These are phyloP conservation scores for Parsonsia alboflavescens DNA, from an alignment of 257 asterid species.

Conservation along the genomic window DNA sequence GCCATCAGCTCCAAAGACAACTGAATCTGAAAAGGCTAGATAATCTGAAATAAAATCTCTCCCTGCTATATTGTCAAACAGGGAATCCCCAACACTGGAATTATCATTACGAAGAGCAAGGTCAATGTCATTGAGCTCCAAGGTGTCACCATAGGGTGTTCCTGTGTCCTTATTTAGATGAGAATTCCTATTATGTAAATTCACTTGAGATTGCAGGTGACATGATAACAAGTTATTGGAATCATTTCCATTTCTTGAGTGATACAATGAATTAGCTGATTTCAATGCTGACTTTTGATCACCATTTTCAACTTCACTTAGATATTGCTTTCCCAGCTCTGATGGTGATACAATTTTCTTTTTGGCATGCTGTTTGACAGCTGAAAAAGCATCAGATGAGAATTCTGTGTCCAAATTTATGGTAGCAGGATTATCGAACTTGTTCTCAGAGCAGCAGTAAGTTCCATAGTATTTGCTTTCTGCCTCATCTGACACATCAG, in stretches of 20 bases:
- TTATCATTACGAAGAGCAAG: slow-evolving; percentile 21
- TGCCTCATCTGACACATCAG: slow-evolving; percentile 81
- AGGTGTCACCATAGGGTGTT: slow-evolving; percentile 7
- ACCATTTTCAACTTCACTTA: slow-evolving; percentile 8
- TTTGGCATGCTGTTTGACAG: slow-evolving; percentile 13
- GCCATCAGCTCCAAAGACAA: slow-evolving; percentile 55
- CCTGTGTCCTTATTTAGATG: slow-evolving; percentile 14
- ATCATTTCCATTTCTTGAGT: slow-evolving; percentile 10
- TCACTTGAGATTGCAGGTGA: slow-evolving; percentile 10
- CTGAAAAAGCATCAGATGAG: slow-evolving; percentile 26
- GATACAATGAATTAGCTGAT: slow-evolving; percentile 10
- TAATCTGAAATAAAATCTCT: slow-evolving; percentile 57
- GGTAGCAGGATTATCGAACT: slow-evolving; percentile 31
- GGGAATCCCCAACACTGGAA: slow-evolving; percentile 32
- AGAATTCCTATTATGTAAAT: slow-evolving; percentile 1
- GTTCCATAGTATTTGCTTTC: slow-evolving; percentile 73
- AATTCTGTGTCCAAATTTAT: slow-evolving; percentile 37
- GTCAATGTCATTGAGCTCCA: slow-evolving; percentile 21
- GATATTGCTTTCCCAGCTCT: slow-evolving; percentile 11
- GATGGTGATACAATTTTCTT: slow-evolving; percentile 10
- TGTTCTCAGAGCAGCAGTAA: slow-evolving; percentile 28
- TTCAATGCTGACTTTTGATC: neutral
- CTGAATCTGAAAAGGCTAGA: slow-evolving; percentile 78
- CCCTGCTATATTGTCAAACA: slow-evolving; percentile 35
- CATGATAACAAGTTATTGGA: slow-evolving; percentile 15